Evolutionary conservation across 805 yeast genomes (phyloP).

Genomic region (Ogataea populi-albae): DNA sequence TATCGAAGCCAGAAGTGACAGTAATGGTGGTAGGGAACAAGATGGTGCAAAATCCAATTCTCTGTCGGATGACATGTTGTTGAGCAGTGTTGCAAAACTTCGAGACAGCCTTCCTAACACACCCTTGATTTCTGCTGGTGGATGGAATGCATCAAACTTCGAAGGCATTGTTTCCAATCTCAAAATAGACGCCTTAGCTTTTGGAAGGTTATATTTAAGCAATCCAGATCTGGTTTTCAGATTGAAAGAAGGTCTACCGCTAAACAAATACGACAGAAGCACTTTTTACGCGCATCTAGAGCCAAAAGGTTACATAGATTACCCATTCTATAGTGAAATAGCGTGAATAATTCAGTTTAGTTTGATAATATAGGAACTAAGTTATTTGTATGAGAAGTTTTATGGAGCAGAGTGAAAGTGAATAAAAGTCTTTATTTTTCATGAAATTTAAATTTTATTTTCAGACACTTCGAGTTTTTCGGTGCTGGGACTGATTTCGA

Average conservation of each 20-base stretch:
- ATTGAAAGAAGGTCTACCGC: slow-evolving; percentile 37
- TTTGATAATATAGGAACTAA: too few species aligned
- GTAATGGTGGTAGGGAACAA: slow-evolving; percentile 24
- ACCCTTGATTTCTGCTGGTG: slow-evolving; percentile 28
- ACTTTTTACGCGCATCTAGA: slow-evolving; percentile 40
- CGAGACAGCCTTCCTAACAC: slow-evolving; percentile 28
- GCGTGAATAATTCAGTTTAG: too few species aligned
- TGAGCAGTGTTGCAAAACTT: slow-evolving; percentile 12
- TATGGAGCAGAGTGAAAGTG: too few species aligned
- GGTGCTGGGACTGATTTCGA: not conserved
- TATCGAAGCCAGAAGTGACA: slow-evolving; percentile 36
- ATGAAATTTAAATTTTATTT: too few species aligned
- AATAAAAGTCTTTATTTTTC: too few species aligned
- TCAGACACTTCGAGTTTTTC: too few species aligned
- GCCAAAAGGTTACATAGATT: slow-evolving; percentile 42
- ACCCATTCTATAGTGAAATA: slow-evolving; percentile 28
- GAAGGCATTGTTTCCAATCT: slow-evolving; percentile 5
- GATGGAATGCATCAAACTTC: slow-evolving; percentile 28
- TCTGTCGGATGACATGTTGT: slow-evolving; percentile 22
- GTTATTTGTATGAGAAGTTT: too few species aligned
- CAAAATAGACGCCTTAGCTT: slow-evolving; percentile 29
- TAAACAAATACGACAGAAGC: slow-evolving; percentile 44
- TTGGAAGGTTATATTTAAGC: slow-evolving; percentile 49
- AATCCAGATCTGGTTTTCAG: slow-evolving; percentile 56
- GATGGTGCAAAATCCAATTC: slow-evolving; percentile 22